phyloP scores from a whole-genome alignment of 805 yeast species.

The Teunomyces pallodes region DNA sequence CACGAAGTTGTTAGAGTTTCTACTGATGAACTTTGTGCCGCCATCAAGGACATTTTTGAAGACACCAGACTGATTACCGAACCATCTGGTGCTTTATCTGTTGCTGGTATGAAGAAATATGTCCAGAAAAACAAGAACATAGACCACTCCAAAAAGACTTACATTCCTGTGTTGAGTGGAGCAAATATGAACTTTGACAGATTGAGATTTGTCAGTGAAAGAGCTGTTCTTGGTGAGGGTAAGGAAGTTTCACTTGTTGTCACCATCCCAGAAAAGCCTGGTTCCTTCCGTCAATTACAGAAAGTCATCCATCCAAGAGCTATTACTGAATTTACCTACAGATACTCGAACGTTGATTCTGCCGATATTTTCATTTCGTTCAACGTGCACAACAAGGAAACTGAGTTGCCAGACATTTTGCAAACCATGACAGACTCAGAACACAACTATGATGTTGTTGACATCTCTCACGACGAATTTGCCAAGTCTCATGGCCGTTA shows the following conservation, averaged over 20 bases:
- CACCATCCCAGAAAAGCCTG: slow-evolving; percentile 90
- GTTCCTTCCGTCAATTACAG: slow-evolving; percentile 80
- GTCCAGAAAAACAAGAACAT: slow-evolving; percentile 64
- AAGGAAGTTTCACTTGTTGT: slow-evolving; percentile 90
- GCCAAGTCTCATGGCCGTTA: slow-evolving; percentile 97
- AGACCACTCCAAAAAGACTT: slow-evolving; percentile 67
- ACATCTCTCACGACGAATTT: slow-evolving; percentile 87
- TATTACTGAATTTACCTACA: slow-evolving; percentile 92
- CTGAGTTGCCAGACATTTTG: slow-evolving; percentile 67
- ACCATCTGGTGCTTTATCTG: slow-evolving; percentile 96
- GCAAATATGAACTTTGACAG: slow-evolving; percentile 99
- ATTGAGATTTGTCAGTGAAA: slow-evolving; percentile 90
- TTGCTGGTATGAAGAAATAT: slow-evolving; percentile 91
- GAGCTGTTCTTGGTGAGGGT: slow-evolving; percentile 98
- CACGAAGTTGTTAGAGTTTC: slow-evolving; percentile 84
- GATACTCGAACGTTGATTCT: slow-evolving; percentile 52
- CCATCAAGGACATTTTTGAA: slow-evolving; percentile 93
- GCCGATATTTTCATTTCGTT: slow-evolving; percentile 90
- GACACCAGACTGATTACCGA: slow-evolving; percentile 93
- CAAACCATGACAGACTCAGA: slow-evolving; percentile 59
- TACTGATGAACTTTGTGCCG: slow-evolving; percentile 95
- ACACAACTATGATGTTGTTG: slow-evolving; percentile 63
- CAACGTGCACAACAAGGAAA: slow-evolving; percentile 70
- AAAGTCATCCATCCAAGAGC: slow-evolving; percentile 78
- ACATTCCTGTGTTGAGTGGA: slow-evolving; percentile 86